Percentiles rank a stretch among this genome's conserved stretches.
Conservation (phyloP, 2,329 filamentous ascomycete species). For the Diplocarpon mali region DNA sequence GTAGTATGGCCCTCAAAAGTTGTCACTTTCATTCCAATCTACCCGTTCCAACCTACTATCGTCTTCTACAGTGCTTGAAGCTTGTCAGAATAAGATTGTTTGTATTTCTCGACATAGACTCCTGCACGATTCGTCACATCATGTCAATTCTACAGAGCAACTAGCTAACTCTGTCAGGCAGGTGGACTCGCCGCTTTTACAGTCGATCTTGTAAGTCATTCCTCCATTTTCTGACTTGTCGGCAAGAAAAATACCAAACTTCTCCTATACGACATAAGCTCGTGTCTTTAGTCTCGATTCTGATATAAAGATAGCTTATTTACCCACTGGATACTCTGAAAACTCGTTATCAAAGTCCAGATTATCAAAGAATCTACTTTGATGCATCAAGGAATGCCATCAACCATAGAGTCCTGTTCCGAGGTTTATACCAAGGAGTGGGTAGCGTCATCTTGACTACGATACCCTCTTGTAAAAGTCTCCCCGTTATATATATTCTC, state of each 20-base stretch:
- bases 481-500: background rate
- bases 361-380: conserved; percentile 58
- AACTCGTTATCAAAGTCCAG: conserved; percentile 69
- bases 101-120: too few species aligned
- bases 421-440: conserved; percentile 77
- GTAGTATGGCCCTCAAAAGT: conserved; percentile 18
- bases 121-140: too few species aligned
- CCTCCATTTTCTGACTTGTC: background rate
- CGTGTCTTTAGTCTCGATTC: too few species aligned
- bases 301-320: conserved; percentile 38
- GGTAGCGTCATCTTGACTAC: conserved; percentile 78
- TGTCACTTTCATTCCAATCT: background rate
- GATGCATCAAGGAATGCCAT: conserved; percentile 43
- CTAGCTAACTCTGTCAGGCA: conserved; percentile 41
- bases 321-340: conserved; percentile 77
- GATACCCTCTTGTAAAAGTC: conserved; percentile 61
- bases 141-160: too few species aligned
- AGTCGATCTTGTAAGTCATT: conserved; percentile 3
- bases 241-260: too few species aligned
- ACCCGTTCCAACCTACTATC: too few species aligned
- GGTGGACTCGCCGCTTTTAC: conserved; percentile 74
- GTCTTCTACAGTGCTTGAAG: background rate
- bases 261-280: too few species aligned
- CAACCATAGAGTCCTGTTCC: conserved; percentile 46
- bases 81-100: too few species aligned